A percentile compares a stretch with the other conserved stretches of the same genome.
phyloP scores from a whole-genome alignment of 306 rosid species.

The Albizia julibrissin region DNA sequence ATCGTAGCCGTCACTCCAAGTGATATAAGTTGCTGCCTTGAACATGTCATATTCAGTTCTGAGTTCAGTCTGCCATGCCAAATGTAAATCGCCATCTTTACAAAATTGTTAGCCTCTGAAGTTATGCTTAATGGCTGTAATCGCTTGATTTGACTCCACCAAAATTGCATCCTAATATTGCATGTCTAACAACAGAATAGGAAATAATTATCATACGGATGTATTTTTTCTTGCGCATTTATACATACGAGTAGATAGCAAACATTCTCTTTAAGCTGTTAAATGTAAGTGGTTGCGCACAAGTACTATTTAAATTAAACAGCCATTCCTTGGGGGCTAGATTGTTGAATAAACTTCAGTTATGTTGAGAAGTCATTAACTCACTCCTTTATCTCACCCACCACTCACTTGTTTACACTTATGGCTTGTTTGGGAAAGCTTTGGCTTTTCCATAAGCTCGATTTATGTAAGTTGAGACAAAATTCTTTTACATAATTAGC shows the following conservation, averaged over 20 bases:
- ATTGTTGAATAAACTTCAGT: neutral
- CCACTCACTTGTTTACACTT: neutral
- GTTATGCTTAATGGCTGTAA: neutral
- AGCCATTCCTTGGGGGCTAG: neutral
- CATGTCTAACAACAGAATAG: neutral
- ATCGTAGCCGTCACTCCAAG: constrained; percentile 35
- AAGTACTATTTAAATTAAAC: neutral
- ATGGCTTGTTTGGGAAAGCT: too few relatives aligned
- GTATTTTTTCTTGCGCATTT: neutral
- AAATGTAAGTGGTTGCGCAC: neutral
- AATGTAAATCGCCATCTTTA: neutral
- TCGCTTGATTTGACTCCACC: neutral
- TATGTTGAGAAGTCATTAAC: neutral
- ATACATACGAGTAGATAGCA: neutral
- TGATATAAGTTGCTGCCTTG: neutral
- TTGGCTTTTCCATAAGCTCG: too few relatives aligned
- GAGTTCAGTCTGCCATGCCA: neutral
- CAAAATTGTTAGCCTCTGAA: neutral
- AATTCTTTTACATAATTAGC: too few relatives aligned
- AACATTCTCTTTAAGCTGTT: neutral
- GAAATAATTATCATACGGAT: neutral
- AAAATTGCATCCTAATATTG: neutral
- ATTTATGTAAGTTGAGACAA: too few relatives aligned
- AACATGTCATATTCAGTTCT: neutral
- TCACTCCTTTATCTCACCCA: neutral